Conservation (phyloP, 2,329 filamentous ascomycete genomes). For the Penicillium thymicola region DNA sequence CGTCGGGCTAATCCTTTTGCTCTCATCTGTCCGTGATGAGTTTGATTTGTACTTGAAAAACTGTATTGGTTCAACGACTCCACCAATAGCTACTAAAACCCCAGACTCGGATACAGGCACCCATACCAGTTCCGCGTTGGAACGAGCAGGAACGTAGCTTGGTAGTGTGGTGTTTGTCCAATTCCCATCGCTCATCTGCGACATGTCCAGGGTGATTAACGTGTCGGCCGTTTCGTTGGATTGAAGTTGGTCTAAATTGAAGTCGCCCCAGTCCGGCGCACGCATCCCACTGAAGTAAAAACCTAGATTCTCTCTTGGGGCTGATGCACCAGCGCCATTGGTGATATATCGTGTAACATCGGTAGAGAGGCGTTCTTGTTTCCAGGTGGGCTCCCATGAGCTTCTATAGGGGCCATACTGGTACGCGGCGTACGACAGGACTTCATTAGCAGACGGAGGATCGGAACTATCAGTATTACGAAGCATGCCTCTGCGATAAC, state of each 20-base stretch:
- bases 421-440: conserved; percentile 50
- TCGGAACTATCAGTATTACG: conserved; percentile 34
- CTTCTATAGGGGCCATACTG: conserved; percentile 51
- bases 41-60: conserved; percentile 10
- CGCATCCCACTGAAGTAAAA: conserved; percentile 69
- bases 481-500: conserved; percentile 45
- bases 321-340: conserved; percentile 61
- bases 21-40: conserved; percentile 3
- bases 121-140: conserved; percentile 66
- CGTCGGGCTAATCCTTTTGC: conserved; percentile 22
- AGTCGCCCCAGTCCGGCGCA: conserved; percentile 49
- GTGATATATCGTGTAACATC: conserved; percentile 60
- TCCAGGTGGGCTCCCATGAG: conserved; percentile 37
- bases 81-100: conserved; percentile 40
- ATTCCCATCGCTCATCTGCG: conserved; percentile 44
- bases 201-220: conserved; percentile 62
- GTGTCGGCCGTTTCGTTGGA: conserved; percentile 48
- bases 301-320: conserved; percentile 66
- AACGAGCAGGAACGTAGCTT: conserved; percentile 50
- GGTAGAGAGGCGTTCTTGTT: conserved; percentile 40
- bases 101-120: conserved; percentile 40
- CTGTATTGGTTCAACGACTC: conserved; percentile 29
- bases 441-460: conserved; percentile 43
- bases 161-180: conserved; percentile 61
- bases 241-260: conserved; percentile 42